Conservation (phyloP, 1,284 basidiomycete species). For the Puccinia novopanici region DNA sequence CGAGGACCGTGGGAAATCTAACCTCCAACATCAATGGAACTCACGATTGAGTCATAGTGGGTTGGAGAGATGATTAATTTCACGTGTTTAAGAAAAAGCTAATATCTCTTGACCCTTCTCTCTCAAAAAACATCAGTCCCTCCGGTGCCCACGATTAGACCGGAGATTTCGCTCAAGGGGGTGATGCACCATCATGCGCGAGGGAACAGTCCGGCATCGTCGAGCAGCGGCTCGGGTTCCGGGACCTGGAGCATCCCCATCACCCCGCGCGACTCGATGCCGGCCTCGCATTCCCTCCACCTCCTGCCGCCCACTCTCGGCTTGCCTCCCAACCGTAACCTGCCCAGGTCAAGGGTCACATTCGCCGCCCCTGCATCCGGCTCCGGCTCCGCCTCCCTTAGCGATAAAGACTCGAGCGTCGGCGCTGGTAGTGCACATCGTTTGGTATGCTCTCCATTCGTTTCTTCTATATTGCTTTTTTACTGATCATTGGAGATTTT, state of each 20-base stretch:
- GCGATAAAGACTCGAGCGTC: background rate
- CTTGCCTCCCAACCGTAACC: background rate
- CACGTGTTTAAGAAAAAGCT: too few species aligned
- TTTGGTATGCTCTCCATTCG: background rate
- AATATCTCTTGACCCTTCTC: too few species aligned
- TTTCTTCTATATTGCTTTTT: background rate
- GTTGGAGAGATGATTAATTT: too few species aligned
- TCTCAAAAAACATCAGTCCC: too few species aligned
- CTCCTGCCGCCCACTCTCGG: background rate
- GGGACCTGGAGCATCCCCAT: conserved; percentile 29
- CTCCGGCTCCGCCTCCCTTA: background rate
- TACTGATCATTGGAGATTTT: background rate
- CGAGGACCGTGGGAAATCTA: background rate
- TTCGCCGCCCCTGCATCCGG: background rate
- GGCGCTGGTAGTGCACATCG: background rate
- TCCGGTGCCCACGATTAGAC: background rate
- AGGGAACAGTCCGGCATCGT: conserved; percentile 34
- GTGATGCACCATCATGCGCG: background rate
- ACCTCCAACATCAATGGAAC: background rate
- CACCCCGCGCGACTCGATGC: conserved; percentile 37
- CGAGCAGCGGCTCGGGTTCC: background rate
- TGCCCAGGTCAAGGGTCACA: background rate
- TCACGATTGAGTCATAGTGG: background rate
- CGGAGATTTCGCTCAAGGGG: background rate
- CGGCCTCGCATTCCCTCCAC: background rate